These are phyloP conservation scores for Eucalyptus curtisii DNA, from an alignment of 345 rosid genomes.

Conservation along the genomic window DNA sequence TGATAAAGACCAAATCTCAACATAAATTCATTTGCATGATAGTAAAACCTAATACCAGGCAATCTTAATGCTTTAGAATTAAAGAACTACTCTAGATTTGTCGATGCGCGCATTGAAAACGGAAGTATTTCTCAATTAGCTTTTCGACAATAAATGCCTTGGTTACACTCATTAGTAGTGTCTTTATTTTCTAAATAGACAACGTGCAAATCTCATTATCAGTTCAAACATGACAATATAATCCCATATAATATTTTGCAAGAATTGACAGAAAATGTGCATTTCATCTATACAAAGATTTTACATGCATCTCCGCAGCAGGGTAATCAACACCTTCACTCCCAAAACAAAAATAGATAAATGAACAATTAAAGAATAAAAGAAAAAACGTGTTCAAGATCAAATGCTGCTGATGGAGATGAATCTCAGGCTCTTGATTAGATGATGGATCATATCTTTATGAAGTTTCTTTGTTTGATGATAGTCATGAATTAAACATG, in stretches of 20 bases:
- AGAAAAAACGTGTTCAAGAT: background rate
- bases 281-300: background rate
- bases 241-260: background rate
- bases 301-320: background rate
- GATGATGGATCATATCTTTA: background rate
- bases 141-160: background rate
- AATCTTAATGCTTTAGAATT: background rate
- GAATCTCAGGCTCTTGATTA: background rate
- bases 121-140: background rate
- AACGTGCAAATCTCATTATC: too few species aligned
- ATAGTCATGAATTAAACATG: background rate
- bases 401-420: background rate
- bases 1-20: background rate
- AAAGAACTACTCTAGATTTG: background rate
- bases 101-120: background rate
- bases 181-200: background rate
- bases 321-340: background rate
- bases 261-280: background rate
- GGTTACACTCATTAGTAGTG: background rate
- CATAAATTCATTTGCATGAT: background rate
- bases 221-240: background rate
- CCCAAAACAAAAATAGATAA: background rate
- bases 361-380: background rate
- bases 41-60: background rate
- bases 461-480: background rate